A percentile compares a stretch with the other conserved stretches of the same genome.
Conservation (phyloP, 495 filamentous ascomycete genomes). For the Arthonia radiata region DNA sequence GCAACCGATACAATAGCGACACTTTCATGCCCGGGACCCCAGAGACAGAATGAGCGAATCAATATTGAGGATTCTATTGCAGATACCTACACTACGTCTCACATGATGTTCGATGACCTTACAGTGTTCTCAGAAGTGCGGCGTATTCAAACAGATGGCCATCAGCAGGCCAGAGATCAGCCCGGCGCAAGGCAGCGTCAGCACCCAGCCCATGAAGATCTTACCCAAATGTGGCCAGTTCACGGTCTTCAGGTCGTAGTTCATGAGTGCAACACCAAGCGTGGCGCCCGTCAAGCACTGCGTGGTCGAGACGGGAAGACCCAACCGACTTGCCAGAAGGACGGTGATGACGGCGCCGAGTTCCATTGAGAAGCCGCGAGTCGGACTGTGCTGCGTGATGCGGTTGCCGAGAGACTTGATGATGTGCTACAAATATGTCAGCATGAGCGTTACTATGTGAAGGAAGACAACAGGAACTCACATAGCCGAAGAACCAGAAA, state of each 20-base stretch:
- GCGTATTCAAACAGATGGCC: slow-evolving; percentile 34
- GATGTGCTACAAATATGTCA: slow-evolving; percentile 25
- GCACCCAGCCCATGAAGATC: slow-evolving; percentile 32
- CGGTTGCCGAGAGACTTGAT: slow-evolving; percentile 43
- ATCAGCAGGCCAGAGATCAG: slow-evolving; percentile 30
- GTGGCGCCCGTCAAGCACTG: slow-evolving; percentile 37
- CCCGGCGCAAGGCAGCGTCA: slow-evolving; percentile 30
- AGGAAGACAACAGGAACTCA: too few relatives aligned
- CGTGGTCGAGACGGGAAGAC: slow-evolving; percentile 31
- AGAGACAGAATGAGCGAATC: too few relatives aligned
- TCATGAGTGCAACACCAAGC: slow-evolving; percentile 37
- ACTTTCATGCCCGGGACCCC: too few relatives aligned
- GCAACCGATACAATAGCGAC: too few relatives aligned
- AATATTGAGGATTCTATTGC: too few relatives aligned
- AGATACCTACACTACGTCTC: too few relatives aligned
- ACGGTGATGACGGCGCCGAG: slow-evolving; percentile 45
- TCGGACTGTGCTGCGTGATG: slow-evolving; percentile 42
- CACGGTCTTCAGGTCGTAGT: slow-evolving; percentile 27
- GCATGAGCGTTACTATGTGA: too few relatives aligned
- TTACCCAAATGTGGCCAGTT: slow-evolving; percentile 35
- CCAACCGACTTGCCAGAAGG: slow-evolving; percentile 35
- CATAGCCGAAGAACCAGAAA: slow-evolving; percentile 48
- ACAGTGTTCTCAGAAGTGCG: too few relatives aligned
- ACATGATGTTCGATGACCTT: too few relatives aligned
- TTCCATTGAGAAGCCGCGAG: slow-evolving; percentile 42